Base-by-base conservation (phyloP, 2,329 filamentous ascomycete genomes). In the Colletotrichum aenigma region DNA sequence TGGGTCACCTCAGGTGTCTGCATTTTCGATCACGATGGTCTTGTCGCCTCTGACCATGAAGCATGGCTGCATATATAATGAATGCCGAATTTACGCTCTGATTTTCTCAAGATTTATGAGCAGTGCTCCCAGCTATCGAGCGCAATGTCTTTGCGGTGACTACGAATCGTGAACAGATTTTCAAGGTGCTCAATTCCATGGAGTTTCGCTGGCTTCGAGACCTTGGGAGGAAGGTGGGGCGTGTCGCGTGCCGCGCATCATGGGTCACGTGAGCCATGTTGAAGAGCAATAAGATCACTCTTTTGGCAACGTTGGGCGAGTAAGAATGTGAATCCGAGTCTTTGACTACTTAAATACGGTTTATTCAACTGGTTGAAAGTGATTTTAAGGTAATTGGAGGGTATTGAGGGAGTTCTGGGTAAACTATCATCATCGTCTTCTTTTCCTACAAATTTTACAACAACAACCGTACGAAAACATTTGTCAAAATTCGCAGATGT, bases 331-430 rank as follows among this genome's bases (percentile, higher is more conserved):
- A n/a, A 3, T n/a, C 0, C 12, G 10, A 6, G 38, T 21, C 9
- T 12, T n/a, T 10, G 0, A 2, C 2, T 48, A 18, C 18, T 48
- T 12, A 0, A 12, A 4, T 48, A 48, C 38, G 18, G 4, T 5
- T n/a, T 3, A 0, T 18, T 8, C 0, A n/a, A 43, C 38, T 38
- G 2, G 10, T 3, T 1, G 3, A 2, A n/a, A n/a, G 4, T 3
- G 38, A 18, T 4, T n/a, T n/a, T 6, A 4, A 9, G 38, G 1
- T 1, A 18, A n/a, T n/a, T 48, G 0, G 38, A 48, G 38, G 5
- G 2, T 1, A 3, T 43, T n/a, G 18, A 18, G 18, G 8, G 38
- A 3, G 9, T 48, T 21, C 43, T 48, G 4, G 43, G 43, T 1
- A 48, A 21, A 48, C 3, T 6, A 12, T 21, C 18, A 21, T 2